Percentiles rank a stretch among this genome's conserved stretches.
Evolutionary conservation across 2,329 filamentous ascomycete genomes (phyloP).

Genomic region (Penicillium brasilianum): DNA sequence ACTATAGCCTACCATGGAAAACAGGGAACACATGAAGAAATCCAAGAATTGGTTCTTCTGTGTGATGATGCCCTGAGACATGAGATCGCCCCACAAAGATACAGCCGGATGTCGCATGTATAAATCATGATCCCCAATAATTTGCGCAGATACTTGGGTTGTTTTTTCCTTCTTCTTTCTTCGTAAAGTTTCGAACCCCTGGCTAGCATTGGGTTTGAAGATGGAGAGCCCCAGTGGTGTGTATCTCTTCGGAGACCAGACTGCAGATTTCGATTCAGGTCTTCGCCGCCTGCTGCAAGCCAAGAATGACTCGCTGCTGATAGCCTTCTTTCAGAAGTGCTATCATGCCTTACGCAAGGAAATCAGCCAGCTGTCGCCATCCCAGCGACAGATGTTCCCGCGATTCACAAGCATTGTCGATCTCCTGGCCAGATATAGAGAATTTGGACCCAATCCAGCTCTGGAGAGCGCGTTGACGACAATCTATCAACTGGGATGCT

Average conservation of each 20-base stretch:
- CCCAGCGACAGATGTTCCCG: conserved; percentile 43
- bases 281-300: conserved; percentile 48
- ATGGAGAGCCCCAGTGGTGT: conserved; percentile 42
- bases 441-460: conserved; percentile 43
- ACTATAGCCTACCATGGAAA: conserved; percentile 6
- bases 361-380: conserved; percentile 42
- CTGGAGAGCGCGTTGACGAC: conserved; percentile 51
- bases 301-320: conserved; percentile 50
- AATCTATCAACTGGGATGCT: conserved; percentile 51
- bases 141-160: background rate
- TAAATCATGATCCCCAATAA: conserved; percentile 26
- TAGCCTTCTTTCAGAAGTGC: conserved; percentile 50
- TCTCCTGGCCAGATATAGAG: conserved; percentile 42
- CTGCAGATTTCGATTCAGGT: conserved; percentile 48
- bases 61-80: conserved; percentile 11
- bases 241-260: conserved; percentile 56
- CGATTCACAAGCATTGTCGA: conserved; percentile 48
- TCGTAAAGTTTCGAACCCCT: conserved; percentile 17
- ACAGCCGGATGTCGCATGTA: conserved; percentile 16
- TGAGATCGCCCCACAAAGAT: conserved; percentile 15
- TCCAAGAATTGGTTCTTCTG: conserved; percentile 1
- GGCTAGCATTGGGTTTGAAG: conserved; percentile 20
- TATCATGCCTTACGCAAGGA: conserved; percentile 49
- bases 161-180: conserved; percentile 10
- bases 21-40: conserved; percentile 16